These are phyloP conservation scores for Aspergillus sp. DNA, from an alignment of 2,329 filamentous ascomycete genomes.

Conservation along the genomic window DNA sequence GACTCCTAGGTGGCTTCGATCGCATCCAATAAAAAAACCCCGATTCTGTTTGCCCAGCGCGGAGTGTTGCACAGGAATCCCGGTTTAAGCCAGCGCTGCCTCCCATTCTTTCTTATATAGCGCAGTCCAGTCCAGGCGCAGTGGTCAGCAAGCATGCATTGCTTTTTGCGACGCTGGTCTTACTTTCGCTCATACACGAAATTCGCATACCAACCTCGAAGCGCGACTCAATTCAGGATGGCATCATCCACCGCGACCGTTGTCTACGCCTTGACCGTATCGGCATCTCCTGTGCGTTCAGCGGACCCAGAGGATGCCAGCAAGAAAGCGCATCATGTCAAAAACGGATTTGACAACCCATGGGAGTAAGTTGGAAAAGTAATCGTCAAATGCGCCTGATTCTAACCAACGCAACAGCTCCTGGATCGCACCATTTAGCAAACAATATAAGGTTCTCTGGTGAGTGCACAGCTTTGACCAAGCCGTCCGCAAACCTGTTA, in stretches of 20 bases:
- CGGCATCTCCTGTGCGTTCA: slow-evolving; percentile 36
- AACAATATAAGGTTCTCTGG: slow-evolving; percentile 1
- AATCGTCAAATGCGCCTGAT: background rate
- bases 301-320: slow-evolving; percentile 45
- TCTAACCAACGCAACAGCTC: slow-evolving; percentile 26
- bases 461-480: background rate
- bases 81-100: background rate
- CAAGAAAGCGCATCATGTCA: slow-evolving; percentile 45
- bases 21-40: background rate
- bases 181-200: slow-evolving; percentile 26
- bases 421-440: slow-evolving; percentile 22
- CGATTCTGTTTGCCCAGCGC: background rate
- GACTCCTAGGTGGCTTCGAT: background rate
- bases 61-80: background rate
- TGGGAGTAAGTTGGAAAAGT: slow-evolving; percentile 42
- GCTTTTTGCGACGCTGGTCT: slow-evolving; percentile 24
- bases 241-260: slow-evolving; percentile 41
- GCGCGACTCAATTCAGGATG: slow-evolving; percentile 38
- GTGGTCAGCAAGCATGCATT: slow-evolving; percentile 17
- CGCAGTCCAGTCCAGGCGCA: background rate
- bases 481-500: background rate
- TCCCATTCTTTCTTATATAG: background rate
- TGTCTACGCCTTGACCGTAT: slow-evolving; percentile 48
- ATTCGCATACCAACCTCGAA: slow-evolving; percentile 10
- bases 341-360: slow-evolving; percentile 48